A percentile compares a stretch with the other conserved stretches of the same genome.
Conservation (phyloP, 2,329 filamentous ascomycete species). For the Botrytis elliptica region DNA sequence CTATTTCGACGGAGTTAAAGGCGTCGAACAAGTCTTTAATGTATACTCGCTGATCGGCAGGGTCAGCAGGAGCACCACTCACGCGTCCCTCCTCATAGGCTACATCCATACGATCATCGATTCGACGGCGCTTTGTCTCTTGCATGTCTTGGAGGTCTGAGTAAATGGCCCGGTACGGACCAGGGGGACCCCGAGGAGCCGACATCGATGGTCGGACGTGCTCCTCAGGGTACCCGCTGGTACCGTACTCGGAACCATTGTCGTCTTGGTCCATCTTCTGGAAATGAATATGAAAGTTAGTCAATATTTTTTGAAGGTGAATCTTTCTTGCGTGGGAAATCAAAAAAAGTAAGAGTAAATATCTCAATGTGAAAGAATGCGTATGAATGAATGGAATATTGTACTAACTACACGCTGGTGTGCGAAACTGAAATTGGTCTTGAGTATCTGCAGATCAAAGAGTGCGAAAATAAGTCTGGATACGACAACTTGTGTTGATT, state of each 20-base stretch:
- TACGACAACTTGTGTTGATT: no score
- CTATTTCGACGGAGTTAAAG: constrained; percentile 21
- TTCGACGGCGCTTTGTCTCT: background rate
- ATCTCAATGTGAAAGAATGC: background rate
- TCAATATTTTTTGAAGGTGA: constrained; percentile 7
- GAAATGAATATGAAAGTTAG: background rate
- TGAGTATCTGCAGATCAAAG: background rate
- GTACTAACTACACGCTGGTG: constrained; percentile 2
- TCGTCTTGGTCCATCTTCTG: constrained; percentile 7
- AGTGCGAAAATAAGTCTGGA: background rate
- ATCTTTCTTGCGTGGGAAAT: background rate
- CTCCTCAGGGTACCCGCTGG: background rate
- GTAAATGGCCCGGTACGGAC: constrained; percentile 13
- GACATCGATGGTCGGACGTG: background rate
- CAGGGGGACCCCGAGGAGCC: background rate
- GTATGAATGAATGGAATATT: background rate
- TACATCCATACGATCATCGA: background rate
- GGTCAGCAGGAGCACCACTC: background rate
- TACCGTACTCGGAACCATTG: background rate
- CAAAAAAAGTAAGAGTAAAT: background rate
- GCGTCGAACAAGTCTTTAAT: constrained; percentile 26
- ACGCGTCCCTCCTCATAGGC: background rate
- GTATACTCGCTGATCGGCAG: background rate
- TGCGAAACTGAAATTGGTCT: background rate
- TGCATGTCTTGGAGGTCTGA: background rate